Evolutionary conservation across 108 stramenopile species (phyloP), one percentile per base, ranked within the genome.

Genomic region (Cyclotella distinguenda): DNA sequence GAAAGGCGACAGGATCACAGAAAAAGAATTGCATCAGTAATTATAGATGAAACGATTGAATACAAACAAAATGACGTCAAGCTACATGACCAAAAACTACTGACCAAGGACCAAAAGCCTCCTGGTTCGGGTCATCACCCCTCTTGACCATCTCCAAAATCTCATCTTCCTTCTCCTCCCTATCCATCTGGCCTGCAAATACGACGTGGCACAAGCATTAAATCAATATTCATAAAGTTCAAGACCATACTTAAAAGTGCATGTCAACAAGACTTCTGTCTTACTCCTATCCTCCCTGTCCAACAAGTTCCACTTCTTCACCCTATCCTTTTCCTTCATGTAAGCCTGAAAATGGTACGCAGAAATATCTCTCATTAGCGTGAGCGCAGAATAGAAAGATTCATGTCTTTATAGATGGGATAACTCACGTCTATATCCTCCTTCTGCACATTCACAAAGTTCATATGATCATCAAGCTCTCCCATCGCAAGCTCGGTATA

Each of bases 61-160:
- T 23, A 54, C n/a, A 28, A 32, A 28, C 52, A 65, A 8, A 53
- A 15, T 53, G 28, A 18, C 9, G 27, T 43, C 16, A 16, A 44
- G 42, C 3, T 6, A 21, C 15, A 43, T 30, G 15, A 10, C 6
- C 11, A 44, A 55, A 77, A 72, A 61, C 31, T 32, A 60, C 63
- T 36, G n/a, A 68, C 72, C 78, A 74, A 62, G 68, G 72, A 39
- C 75, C 75, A 66, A 71, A 76, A 46, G 75, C 75, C 49, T 71
- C 70, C 64, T 76, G 75, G 45, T 76, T 76, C 21, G 75, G 75
- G 71, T 76, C 75, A 15, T 71, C 70, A 2, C 75, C 73, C 38
- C 57, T 74, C 60, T 74, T 74, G 31, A 74, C 61, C 73, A 74
- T 69, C 49, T 78, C 71, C 65, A 78, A 68, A 23, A 69, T 70